Evolutionary conservation across 345 rosid species (phyloP).

Genomic region (Cardiospermum halicacabum): DNA sequence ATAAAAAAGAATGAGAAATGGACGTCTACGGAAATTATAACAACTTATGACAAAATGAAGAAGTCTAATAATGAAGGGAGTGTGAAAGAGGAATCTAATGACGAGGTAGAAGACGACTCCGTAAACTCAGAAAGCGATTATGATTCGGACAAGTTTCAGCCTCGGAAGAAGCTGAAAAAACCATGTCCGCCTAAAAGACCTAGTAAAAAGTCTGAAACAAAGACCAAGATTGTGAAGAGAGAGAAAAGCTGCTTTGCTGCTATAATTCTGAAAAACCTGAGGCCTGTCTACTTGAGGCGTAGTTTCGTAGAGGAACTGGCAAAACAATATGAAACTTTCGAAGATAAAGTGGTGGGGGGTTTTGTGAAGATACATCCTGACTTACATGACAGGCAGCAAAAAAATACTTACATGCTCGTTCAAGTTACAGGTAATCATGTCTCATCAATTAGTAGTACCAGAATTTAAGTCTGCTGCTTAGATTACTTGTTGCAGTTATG

Average conservation of each 20-base stretch:
- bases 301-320: conserved; percentile 42
- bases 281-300: conserved; percentile 43
- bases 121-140: too few species aligned
- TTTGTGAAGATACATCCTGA: conserved; percentile 48
- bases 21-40: conserved; percentile 23
- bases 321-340: conserved; percentile 37
- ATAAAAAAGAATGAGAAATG: conserved; percentile 31
- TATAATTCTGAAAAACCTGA: conserved; percentile 37
- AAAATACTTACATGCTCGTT: conserved; percentile 37
- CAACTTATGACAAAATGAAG: conserved; percentile 25
- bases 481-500: neutral
- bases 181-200: too few species aligned
- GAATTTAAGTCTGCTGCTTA: neutral
- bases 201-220: conserved; percentile 15
- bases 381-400: conserved; percentile 36
- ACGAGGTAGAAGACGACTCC: too few species aligned
- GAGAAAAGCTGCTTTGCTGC: conserved; percentile 36
- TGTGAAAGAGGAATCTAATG: too few species aligned
- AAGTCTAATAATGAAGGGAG: too few species aligned
- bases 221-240: conserved; percentile 20
- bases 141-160: too few species aligned
- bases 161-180: conserved; percentile 17
- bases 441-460: too few species aligned
- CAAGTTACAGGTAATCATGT: conserved; percentile 46
- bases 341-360: conserved; percentile 43